Base-by-base conservation (phyloP, 1,284 basidiomycete species). In the Cryptococcus sp. region DNA sequence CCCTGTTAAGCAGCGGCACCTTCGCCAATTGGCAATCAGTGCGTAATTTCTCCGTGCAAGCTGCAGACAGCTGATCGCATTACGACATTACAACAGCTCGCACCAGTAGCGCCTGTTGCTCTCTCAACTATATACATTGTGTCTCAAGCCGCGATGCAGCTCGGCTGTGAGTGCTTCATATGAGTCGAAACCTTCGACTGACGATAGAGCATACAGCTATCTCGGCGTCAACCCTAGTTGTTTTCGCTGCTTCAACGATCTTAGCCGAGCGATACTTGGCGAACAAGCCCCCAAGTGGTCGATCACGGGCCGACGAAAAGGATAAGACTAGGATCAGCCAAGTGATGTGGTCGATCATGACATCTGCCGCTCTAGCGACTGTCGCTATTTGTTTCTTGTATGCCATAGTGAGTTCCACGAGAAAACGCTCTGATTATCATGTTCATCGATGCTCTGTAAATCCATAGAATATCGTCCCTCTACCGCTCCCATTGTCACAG, bases 381-480 rank as follows among this genome's bases (percentile, higher is more conserved):
- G 45, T 50, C 16, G n/a, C 45, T 8, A 37, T 60, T 1, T 48
- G 63, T 10, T 38, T 19, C 10, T 44, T 67, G 34, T 50, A 43
- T 26, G 37, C 52, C 16, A 22, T 57, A 29, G 65, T 65, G 37
- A 54, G 63, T 58, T 25, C 34, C 48, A 44, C 29, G 25, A 13
- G 34, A 3, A 34, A 6, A 20, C 29, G 20, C 45, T 48, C 44
- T 29, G 39, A 17, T 37, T 22, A 34, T 3, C 1, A 15, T 40
- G 13, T 19, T 25, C 10, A 8, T 46, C 20, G 1, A 46, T 11
- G 1, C 22, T 26, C 16, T 55, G 46, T 54, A 17, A 25, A 16
- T 38, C 10, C 22, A 25, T 44, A 69, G 67, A 50, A 53, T 38
- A 25, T 59, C 46, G 54, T 65, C 3, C 47, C 61, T 2, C n/a